phyloP scores from a whole-genome alignment of 345 rosid genomes.

The Murraya koenigii region DNA sequence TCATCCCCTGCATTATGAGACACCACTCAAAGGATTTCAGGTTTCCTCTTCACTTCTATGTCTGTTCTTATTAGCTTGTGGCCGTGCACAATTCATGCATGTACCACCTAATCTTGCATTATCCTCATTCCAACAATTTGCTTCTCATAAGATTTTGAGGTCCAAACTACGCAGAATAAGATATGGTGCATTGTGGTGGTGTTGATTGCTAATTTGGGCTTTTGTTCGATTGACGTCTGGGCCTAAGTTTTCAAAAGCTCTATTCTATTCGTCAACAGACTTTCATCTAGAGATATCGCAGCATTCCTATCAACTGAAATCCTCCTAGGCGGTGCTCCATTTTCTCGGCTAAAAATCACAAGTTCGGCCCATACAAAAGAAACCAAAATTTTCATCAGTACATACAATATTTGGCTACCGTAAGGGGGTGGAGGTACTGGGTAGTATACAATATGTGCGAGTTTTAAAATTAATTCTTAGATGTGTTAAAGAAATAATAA shows the following conservation, averaged over 20 bases:
- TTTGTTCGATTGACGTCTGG: background rate
- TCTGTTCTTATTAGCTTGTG: background rate
- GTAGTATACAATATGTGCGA: no score
- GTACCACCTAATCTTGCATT: background rate
- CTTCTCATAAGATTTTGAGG: background rate
- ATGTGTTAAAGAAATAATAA: no score
- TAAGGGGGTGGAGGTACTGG: no score
- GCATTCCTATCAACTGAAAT: no score
- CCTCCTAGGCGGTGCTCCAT: no score
- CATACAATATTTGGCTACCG: no score
- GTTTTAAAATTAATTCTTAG: no score
- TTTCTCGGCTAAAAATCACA: no score
- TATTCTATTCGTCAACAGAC: no score
- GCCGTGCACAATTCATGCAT: background rate
- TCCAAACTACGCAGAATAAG: background rate
- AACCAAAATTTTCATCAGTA: no score
- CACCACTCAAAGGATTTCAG: conserved; percentile 82
- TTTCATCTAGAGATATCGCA: no score
- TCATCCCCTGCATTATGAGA: conserved; percentile 76
- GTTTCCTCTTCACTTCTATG: conserved; percentile 22
- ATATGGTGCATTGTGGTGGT: background rate
- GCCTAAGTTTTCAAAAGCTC: background rate
- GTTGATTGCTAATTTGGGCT: background rate
- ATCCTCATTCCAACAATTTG: background rate
- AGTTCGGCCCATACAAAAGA: no score